These are phyloP conservation scores for Paxillus rubicundulus DNA, from an alignment of 768 basidiomycete species.

Conservation along the genomic window DNA sequence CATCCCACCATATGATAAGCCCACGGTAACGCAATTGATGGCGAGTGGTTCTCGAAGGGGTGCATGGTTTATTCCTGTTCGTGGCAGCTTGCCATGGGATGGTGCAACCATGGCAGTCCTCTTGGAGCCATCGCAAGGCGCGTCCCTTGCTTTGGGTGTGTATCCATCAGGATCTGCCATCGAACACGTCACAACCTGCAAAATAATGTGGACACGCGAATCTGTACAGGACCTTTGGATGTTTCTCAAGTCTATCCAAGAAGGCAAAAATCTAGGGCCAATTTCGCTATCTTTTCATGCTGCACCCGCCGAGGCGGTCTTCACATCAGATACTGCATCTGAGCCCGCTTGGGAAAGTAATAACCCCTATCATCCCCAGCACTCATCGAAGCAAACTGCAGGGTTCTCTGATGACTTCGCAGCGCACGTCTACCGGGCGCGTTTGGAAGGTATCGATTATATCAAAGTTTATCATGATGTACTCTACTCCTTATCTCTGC, in stretches of 20 bases:
- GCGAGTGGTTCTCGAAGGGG: conserved; percentile 37
- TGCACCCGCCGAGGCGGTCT: conserved; percentile 17
- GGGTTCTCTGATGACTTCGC: conserved; percentile 9
- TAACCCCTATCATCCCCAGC: conserved; percentile 19
- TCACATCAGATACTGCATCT: conserved; percentile 11
- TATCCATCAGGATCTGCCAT: conserved; percentile 13
- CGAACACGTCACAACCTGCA: conserved; percentile 12
- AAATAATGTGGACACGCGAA: conserved; percentile 47
- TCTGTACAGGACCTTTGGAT: conserved; percentile 48
- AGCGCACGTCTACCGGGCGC: conserved; percentile 15
- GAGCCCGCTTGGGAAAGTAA: conserved; percentile 26
- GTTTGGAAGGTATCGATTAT: conserved; percentile 41
- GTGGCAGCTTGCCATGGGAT: conserved; percentile 51
- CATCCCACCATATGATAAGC: conserved; percentile 35
- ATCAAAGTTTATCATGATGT: conserved; percentile 63
- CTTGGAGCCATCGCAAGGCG: conserved; percentile 27
- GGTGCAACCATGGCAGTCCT: conserved; percentile 42
- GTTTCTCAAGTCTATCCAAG: conserved; percentile 43
- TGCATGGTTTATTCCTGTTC: conserved; percentile 59
- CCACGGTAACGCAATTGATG: conserved; percentile 29
- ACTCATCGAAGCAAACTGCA: conserved; percentile 9
- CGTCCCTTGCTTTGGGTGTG: conserved; percentile 18
- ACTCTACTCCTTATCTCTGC: conserved; percentile 43
- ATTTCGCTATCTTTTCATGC: conserved; percentile 51
- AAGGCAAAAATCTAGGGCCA: conserved; percentile 39